Percentiles rank a stretch among this genome's conserved stretches.
Conservation (phyloP, 2,329 filamentous ascomycete genomes). For the Trichoderma guizhouense region DNA sequence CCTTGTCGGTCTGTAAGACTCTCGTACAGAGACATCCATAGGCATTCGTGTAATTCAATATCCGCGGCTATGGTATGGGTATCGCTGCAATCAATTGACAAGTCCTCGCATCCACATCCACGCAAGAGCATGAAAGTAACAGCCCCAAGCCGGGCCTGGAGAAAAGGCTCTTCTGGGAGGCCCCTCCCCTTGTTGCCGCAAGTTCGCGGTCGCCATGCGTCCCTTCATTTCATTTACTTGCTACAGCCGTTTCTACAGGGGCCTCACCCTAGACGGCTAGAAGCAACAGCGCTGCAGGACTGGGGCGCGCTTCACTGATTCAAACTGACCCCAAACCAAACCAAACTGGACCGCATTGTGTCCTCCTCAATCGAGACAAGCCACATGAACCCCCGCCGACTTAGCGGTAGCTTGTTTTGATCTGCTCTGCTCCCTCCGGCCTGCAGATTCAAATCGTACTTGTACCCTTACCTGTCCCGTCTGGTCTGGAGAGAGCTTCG, state of each 20-base stretch:
- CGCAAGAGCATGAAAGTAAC: background rate
- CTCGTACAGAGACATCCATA: background rate
- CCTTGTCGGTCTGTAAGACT: too few relatives aligned
- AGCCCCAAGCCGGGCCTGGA: background rate
- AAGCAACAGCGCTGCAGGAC: constrained; percentile 1
- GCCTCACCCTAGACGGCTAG: background rate
- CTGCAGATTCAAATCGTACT: background rate
- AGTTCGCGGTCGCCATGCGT: constrained; percentile 3
- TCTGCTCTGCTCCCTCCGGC: background rate
- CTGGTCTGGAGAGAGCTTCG: background rate
- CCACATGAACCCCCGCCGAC: background rate
- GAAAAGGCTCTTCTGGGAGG: background rate
- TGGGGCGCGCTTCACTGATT: constrained; percentile 12
- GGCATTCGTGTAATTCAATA: background rate
- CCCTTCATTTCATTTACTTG: constrained; percentile 17
- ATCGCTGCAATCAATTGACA: background rate
- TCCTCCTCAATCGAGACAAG: constrained; percentile 10
- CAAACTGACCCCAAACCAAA: background rate
- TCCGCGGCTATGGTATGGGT: background rate
- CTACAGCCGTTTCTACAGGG: constrained; percentile 14
- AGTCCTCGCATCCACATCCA: background rate
- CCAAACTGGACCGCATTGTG: background rate
- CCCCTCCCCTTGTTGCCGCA: constrained; percentile 12
- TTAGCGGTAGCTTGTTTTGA: constrained; percentile 16
- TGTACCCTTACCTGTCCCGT: constrained; percentile 14